A percentile compares a stretch with the other conserved stretches of the same genome.
Conservation (phyloP, 1,284 basidiomycete species). For the Macrocystidia cucumis region DNA sequence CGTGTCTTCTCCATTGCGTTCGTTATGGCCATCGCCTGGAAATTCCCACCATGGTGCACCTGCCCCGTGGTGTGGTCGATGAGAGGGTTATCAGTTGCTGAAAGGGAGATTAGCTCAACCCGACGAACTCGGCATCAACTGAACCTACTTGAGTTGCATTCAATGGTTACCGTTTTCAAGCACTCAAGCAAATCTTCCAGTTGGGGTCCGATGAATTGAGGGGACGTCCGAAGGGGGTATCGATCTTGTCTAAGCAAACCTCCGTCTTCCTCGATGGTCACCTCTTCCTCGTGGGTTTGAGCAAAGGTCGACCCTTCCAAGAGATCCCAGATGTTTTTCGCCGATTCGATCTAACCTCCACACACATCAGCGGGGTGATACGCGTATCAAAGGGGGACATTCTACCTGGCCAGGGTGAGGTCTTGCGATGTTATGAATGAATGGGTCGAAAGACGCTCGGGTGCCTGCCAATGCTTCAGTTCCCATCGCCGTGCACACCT, state of each 20-base stretch:
- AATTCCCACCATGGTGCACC: constrained; percentile 81
- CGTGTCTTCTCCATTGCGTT: constrained; percentile 88
- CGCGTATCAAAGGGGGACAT: background rate
- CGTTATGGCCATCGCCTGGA: constrained; percentile 77
- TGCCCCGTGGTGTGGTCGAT: constrained; percentile 60
- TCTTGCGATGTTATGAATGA: constrained; percentile 75
- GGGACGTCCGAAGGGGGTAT: constrained; percentile 78
- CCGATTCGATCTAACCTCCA: constrained; percentile 48
- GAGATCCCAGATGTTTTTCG: constrained; percentile 58
- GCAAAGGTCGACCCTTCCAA: constrained; percentile 68
- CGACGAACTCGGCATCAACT: constrained; percentile 8
- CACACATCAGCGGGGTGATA: background rate
- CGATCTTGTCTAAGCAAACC: constrained; percentile 55
- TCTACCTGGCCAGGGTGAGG: constrained; percentile 78
- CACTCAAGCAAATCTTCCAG: constrained; percentile 74
- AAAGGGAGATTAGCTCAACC: constrained; percentile 3
- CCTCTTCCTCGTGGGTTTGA: constrained; percentile 38
- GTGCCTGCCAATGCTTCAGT: constrained; percentile 74
- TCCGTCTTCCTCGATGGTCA: constrained; percentile 49
- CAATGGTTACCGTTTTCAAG: constrained; percentile 56
- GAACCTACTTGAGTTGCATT: constrained; percentile 80
- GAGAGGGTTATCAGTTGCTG: constrained; percentile 72
- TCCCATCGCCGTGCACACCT: constrained; percentile 80
- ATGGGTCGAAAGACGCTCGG: constrained; percentile 66
- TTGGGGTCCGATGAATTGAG: constrained; percentile 84